A percentile compares a stretch with the other conserved stretches of the same genome.
Evolutionary conservation across 768 basidiomycete genomes (phyloP).

Genomic region (Multifurca ochricompacta): DNA sequence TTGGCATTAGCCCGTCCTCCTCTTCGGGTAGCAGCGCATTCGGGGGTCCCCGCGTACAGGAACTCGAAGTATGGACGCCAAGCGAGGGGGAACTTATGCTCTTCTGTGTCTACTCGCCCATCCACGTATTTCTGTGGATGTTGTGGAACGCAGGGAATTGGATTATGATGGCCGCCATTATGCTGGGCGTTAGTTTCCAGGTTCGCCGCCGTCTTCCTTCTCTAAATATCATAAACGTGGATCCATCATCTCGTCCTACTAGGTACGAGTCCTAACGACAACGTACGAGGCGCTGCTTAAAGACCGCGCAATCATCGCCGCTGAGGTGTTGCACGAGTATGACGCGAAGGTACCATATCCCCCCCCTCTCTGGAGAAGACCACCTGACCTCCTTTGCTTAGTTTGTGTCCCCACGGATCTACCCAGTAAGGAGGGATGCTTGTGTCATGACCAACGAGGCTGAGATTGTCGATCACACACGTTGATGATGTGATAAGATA

Average conservation of each 20-base stretch:
- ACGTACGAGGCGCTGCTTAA: conserved; percentile 62
- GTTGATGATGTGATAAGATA: conserved; percentile 7
- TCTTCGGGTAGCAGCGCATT: conserved; percentile 15
- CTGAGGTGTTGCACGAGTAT: conserved; percentile 81
- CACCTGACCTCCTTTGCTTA: conserved; percentile 25
- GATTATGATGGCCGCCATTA: conserved; percentile 61
- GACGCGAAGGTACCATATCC: conserved; percentile 53
- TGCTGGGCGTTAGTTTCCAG: conserved; percentile 60
- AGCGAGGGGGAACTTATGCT: conserved; percentile 61
- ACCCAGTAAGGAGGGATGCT: conserved; percentile 67
- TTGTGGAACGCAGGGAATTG: conserved; percentile 65
- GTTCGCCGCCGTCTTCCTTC: conserved; percentile 31
- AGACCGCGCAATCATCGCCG: conserved; percentile 65
- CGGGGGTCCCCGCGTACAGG: conserved; percentile 46
- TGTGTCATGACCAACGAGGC: conserved; percentile 82
- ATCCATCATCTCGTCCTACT: background rate
- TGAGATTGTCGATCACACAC: conserved; percentile 58
- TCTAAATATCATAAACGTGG: background rate
- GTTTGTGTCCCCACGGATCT: conserved; percentile 81
- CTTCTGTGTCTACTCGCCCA: conserved; percentile 73
- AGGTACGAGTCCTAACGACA: conserved; percentile 45
- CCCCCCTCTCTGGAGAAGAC: background rate
- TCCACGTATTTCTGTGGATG: conserved; percentile 67
- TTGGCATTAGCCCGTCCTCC: conserved; percentile 45
- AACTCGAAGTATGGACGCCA: conserved; percentile 73